Evolutionary conservation across 495 filamentous ascomycete species (phyloP), one percentile per base, ranked within the genome.

Genomic region (Neurospora sp.): DNA sequence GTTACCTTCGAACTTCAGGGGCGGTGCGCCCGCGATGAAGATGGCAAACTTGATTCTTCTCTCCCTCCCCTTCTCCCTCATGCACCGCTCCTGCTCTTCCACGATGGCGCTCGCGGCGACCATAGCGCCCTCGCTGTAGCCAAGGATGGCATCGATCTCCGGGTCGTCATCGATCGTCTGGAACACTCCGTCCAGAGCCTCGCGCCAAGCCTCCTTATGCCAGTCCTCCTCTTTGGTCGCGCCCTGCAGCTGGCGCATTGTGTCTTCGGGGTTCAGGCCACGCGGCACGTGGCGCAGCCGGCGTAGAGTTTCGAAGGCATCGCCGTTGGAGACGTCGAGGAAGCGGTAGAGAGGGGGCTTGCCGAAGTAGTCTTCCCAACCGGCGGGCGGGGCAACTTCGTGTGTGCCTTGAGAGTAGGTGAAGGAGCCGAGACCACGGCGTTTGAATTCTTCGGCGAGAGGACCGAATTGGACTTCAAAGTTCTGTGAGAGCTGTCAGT

Each of bases 21-120:
- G 85, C 14, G 87, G 88, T 76, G 86, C 85, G 20, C 88, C 88
- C 0, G 83, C 81, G 71, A 89, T 84, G 71, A 89, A 86, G 27
- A 89, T 76, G 20, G 83, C 88, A 39, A 83, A 87, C 81, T 88
- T 88, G 74, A 89, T 81, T n/a, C 82, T 80, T 31, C 81, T 80
- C 3, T 74, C 77, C 4, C 81, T 75, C 0, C 86, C 87, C 2
- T 68, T 76, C 27, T 65, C 53, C 44, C 76, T 76, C 70, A 81
- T 74, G 18, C 75, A 78, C 48, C 81, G 76, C 59, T 79, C 72
- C 31, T 80, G 78, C 74, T 89, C 87, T 73, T 88, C 85, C 0
- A 87, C 75, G 40, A 88, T 74, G n/a, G 88, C 70, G 12, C 81
- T 84, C 3, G 85, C 84, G 0, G 83, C 88, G 6, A 88, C 79